Evolutionary conservation across 2,329 filamentous ascomycete species (phyloP), one percentile per base, ranked within the genome.

Genomic region (Calonectria pauciramosa): DNA sequence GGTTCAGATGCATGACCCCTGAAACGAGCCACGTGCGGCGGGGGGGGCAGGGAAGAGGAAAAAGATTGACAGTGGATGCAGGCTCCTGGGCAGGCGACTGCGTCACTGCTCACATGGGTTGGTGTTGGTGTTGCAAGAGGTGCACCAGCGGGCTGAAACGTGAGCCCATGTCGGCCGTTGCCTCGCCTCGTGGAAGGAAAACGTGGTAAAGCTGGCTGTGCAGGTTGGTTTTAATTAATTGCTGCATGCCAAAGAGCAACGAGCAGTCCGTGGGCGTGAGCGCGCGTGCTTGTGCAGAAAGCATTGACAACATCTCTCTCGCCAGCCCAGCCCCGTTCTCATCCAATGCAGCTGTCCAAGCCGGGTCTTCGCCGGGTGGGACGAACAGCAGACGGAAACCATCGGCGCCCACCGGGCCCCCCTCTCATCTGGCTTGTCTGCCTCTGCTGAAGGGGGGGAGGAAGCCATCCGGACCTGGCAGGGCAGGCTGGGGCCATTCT

Each of bases 121-220:
- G 34, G 65, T 23, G 32, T 52, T 54, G 36, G 32, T 52, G 47
- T 67, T 67, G 64, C 56, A 60, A 47, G 36, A 32, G 34, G 23
- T 38, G 34, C 71, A 71, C 56, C 28, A 56, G 67, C 74, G 66
- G 77, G 77, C 79, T 81, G 79, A 81, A 80, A 79, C 73, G 56
- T 80, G 72, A 81, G 79, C 76, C 75, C 68, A 73, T 67, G 38
- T 30, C 56, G 51, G 28, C 26, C 26, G 44, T 41, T 52, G n/a
- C 51, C 30, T 38, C 44, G n/a, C 51, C 30, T 38, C 44, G 56
- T 65, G 59, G 59, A 32, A 44, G n/a, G 32, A 52, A 38, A 34
- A 41, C 56, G 26, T 41, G 28, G 51, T 49, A 59, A 56, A 47
- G 36, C 18, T 47, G 18, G 51, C 26, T 32, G 59, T 47, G 56